Base-by-base conservation (phyloP, 768 basidiomycete species). In the Xerocomellus chrysenteron region DNA sequence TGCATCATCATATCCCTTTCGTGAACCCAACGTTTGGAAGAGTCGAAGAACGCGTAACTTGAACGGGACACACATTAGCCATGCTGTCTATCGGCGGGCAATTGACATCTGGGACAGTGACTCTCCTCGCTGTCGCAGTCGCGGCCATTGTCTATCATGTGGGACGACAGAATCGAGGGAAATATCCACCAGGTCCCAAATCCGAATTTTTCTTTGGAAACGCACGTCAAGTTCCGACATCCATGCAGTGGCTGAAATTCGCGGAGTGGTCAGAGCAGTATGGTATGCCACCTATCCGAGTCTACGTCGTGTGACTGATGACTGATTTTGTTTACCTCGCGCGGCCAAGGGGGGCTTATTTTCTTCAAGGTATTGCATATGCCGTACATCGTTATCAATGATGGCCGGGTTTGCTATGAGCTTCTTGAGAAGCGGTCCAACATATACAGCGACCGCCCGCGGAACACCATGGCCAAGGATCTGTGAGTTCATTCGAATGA, bases 361-460 rank as follows among this genome's bases (percentile, higher is more conserved):
- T 54, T 54, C 21, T 54, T 54, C 46, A 47, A 28, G 46, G 53
- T 54, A 19, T 54, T 54, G 21, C 53, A 54, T 33, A 47, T 41
- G 16, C 53, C 45, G 1, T 54, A 47, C 21, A 47, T 54, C n/a
- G 46, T 54, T 11, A 40, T 54, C 37, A 54, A 54, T 13, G 53
- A 54, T 41, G 53, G 30, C 17, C 32, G 12, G 2, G 7, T 54
- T 24, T 54, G 45, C 26, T n/a, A 33, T 0, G 45, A 54, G 21
- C 53, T 54, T 24, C 46, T 54, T 13, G 53, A 54, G 17, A 54
- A 47, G 46, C 53, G 53, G 8, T 54, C 53, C 8, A 54, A 42
- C 30, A 54, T 54, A 47, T 54, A 54, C 16, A 41, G 53, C 21
- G 45, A 54, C 53, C 53, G 53, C 16, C 46, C 45, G 16, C 53